Conservation (phyloP, 148 eudicot genomes). For the Heliamphora exappendiculata region DNA sequence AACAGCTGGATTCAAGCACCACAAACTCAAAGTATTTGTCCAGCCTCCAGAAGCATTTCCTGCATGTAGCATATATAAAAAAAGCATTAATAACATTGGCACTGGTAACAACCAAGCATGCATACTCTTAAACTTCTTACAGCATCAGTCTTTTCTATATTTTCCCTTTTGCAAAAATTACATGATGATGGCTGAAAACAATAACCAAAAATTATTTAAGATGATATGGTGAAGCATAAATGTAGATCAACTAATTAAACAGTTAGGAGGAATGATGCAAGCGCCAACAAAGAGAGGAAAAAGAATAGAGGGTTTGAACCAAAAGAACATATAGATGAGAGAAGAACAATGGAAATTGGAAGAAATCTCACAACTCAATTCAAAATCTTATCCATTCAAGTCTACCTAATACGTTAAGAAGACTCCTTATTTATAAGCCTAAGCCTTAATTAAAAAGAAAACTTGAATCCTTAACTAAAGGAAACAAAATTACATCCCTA, state of each 20-base stretch:
- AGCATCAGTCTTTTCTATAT: not conserved
- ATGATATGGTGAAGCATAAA: not conserved
- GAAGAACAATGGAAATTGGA: no score
- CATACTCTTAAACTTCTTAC: not conserved
- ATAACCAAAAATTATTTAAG: not conserved
- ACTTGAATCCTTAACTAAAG: no score
- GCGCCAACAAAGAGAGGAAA: not conserved
- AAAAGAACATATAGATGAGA: no score
- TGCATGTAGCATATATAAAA: conserved; percentile 17
- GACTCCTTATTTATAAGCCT: no score
- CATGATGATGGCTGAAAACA: not conserved
- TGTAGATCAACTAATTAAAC: not conserved
- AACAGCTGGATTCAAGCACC: conserved; percentile 97
- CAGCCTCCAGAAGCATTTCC: conserved; percentile 46
- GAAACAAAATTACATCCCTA: no score
- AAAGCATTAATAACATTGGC: not conserved
- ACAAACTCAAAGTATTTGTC: conserved; percentile 66
- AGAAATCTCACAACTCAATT: no score
- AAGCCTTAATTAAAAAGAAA: no score
- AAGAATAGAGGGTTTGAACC: not conserved
- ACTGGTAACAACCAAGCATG: not conserved
- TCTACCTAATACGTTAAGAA: no score
- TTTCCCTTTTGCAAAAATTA: not conserved
- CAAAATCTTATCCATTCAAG: no score
- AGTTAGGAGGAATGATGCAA: conserved; percentile 1